Evolutionary conservation across 441 rosid genomes (phyloP), one percentile per base, ranked within the genome.

Genomic region (Erodium trifolium): DNA sequence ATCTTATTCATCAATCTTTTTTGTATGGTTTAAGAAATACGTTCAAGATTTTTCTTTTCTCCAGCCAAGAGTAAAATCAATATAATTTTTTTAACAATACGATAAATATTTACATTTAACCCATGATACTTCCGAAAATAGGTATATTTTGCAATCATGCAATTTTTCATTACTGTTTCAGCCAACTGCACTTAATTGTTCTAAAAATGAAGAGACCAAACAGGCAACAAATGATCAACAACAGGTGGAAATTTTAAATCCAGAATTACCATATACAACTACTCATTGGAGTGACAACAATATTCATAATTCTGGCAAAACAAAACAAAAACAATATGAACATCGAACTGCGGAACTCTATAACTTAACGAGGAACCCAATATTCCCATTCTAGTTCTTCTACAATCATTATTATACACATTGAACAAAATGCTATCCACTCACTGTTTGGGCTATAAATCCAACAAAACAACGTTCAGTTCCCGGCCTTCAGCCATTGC

Each of bases 201-300:
- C 34, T 31, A 31, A 31, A 31, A 31, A 31, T 31, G 34, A 31
- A 31, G 34, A 31, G 34, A 31, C 34, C 34, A 31, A 31, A 31
- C 34, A 31, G 4, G 34, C 34, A 31, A 31, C 3, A 31, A 1
- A 31, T 31, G 57, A 67, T 47, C 67, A 17, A 71, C 23, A 75
- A 71, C 68, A 73, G 70, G 70, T 65, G 74, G 34, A 31, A 3
- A 31, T 75, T 74, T 79, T 65, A 76, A 79, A 69, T 45, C 70
- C 75, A 78, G 57, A 76, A 18, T 59, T 73, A 78, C 84, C 79
- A 80, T 82, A 70, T 82, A 83, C 87, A 82, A 73, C 75, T 79
- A 31, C 34, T 31, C 29, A 59, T 59, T 19, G 29, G 63, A 18
- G 29, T 11, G 18, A 59, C 34, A 59, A 59, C 12, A 59, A 72